These are phyloP conservation scores for Citrus medica DNA, from an alignment of 345 rosid species.

Conservation along the genomic window DNA sequence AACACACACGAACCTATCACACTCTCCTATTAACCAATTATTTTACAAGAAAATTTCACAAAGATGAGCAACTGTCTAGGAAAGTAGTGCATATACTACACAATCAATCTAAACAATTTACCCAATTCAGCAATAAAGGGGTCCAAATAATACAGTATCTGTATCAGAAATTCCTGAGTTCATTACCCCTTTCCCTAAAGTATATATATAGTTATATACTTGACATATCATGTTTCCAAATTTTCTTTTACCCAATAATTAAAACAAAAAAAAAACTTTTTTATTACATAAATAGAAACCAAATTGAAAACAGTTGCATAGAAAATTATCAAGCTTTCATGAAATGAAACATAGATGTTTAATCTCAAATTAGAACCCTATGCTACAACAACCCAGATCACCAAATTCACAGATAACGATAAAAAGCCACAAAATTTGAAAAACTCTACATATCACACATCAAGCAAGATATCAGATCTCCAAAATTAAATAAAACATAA, in stretches of 20 bases:
- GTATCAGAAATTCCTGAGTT: background rate
- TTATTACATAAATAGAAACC: background rate
- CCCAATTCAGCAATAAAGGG: background rate
- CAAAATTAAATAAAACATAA: background rate
- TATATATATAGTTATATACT: too few relatives aligned
- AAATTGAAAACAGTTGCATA: background rate
- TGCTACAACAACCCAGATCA: conserved; percentile 3
- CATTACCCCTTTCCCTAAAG: too few relatives aligned
- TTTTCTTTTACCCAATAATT: background rate
- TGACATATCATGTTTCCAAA: background rate
- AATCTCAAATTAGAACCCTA: background rate
- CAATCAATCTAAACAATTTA: background rate
- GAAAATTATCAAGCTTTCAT: background rate
- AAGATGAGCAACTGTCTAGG: background rate
- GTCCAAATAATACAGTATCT: background rate
- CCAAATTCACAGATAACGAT: background rate
- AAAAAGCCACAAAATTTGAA: background rate
- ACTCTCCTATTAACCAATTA: background rate
- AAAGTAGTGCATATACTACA: background rate
- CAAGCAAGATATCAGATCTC: background rate
- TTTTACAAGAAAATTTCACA: background rate
- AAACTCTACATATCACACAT: background rate
- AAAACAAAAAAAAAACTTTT: background rate
- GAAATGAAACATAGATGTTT: background rate
- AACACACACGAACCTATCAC: background rate